A percentile compares a stretch with the other conserved stretches of the same genome.
Evolutionary conservation across 2,329 filamentous ascomycete species (phyloP).

Genomic region (Alternaria triticimaculans): DNA sequence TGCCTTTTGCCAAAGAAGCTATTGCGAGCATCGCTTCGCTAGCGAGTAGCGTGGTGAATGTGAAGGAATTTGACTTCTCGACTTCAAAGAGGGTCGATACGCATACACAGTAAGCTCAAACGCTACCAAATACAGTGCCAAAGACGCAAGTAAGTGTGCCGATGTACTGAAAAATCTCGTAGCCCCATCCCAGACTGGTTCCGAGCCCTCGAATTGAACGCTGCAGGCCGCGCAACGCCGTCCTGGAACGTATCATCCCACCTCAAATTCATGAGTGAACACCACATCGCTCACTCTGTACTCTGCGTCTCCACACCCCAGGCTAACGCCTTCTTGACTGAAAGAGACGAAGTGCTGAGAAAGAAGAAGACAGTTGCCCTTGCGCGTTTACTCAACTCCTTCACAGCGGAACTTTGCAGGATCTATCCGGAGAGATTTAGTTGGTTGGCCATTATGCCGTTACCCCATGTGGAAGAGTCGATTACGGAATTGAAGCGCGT

Average conservation of each 20-base stretch:
- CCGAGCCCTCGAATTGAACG: conserved; percentile 37
- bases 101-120: conserved; percentile 36
- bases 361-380: conserved; percentile 39
- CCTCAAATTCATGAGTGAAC: conserved; percentile 41
- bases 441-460: conserved; percentile 35
- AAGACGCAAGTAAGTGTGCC: no score
- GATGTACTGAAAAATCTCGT: not conserved
- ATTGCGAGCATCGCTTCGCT: conserved; percentile 37
- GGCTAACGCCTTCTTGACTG: conserved; percentile 40
- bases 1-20: conserved; percentile 41
- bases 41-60: conserved; percentile 7
- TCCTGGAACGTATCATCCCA: conserved; percentile 38
- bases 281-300: conserved; percentile 37
- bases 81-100: conserved; percentile 42
- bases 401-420: conserved; percentile 29
- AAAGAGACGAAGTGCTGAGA: conserved; percentile 12
- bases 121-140: no score
- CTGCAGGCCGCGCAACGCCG: conserved; percentile 45
- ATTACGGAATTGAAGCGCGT: conserved; percentile 30
- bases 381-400: conserved; percentile 47
- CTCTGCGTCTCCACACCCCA: conserved; percentile 46
- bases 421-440: conserved; percentile 37
- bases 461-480: conserved; percentile 41
- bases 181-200: conserved; percentile 45
- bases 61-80: conserved; percentile 14